Base-by-base conservation (phyloP, 2,329 filamentous ascomycete genomes). In the Neonectria punicea region DNA sequence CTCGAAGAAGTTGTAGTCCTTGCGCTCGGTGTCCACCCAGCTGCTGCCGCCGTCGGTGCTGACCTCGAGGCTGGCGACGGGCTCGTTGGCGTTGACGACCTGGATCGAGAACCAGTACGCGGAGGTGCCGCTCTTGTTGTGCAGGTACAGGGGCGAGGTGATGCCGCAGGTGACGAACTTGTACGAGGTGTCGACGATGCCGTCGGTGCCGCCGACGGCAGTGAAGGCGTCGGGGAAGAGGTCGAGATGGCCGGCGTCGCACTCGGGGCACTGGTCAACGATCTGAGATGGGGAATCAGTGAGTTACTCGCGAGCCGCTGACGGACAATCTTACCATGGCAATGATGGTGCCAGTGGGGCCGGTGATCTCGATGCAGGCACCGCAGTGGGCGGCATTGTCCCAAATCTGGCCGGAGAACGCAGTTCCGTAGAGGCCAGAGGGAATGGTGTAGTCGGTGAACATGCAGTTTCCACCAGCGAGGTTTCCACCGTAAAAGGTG, bases 381-480 rank as follows among this genome's bases (percentile, higher is more conserved):
- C 90, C 90, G 72, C 90, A 92, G 67, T 86, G 80, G 46, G 80
- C 82, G 2, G 85, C 82, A 57, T 75, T 78, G 55, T 83, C 77
- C 90, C 90, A 92, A 69, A 84, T 85, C 3, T 82, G 79, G 43
- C 84, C 84, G 1, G 89, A 87, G 54, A 89, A 83, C 2, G 90
- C 90, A 10, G 88, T 89, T 60, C 90, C 90, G 70, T 81, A 87
- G 61, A 91, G 77, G 13, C 81, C 80, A 11, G 84, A 80, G 7
- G 89, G 89, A 28, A 92, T 80, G 3, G 84, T 89, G 79, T 90
- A 91, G 55, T 83, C 86, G 8, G 82, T 81, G 81, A 92, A 91
- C 13, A 85, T 87, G 78, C 90, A 92, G 63, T 83, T 84, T 66
- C 90, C 90, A 43, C 89, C 89, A 5, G 78, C 76, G 2, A 88